Base-by-base conservation (phyloP, 495 filamentous ascomycete genomes). In the Penicillium ochrochloron region DNA sequence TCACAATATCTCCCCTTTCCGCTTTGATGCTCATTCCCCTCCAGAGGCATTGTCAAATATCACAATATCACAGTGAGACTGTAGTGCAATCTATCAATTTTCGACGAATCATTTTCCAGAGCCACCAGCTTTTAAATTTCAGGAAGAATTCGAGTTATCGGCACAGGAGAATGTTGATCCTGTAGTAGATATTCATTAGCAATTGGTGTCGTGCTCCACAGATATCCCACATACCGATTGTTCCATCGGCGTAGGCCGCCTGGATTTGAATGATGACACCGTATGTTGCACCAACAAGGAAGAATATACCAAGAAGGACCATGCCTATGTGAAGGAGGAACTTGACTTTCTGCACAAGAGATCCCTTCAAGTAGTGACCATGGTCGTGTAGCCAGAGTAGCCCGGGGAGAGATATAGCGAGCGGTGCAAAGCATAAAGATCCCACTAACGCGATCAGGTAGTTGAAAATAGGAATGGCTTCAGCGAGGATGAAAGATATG, bases 381-480 rank as follows among this genome's bases (percentile, higher is more conserved):
- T 81, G 71, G 61, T 81, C 76, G 64, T 80, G 68, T n/a, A 82
- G 57, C 81, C 79, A 83, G 31, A 82, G 65, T 50, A 69, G 73
- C 0, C 76, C 78, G 7, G 80, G 80, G 41, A 82, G 21, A 6
- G 46, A 50, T 27, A 50, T 50, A n/a, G 46, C 46, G 12, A 50
- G 46, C 14, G 75, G 68, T 27, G 76, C 73, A 65, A 76, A 77
- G 39, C 65, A 69, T 25, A 76, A 17, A 6, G 69, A 66, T 21
- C 73, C 72, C 2, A 80, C 75, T 52, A 84, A 48, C 2, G 73
- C 78, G 41, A 91, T 71, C 52, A 91, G 65, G 44, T 86, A 82
- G 64, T 82, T 85, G 75, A 91, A 91, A 71, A 88, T 83, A 5
- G 89, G 90, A 25, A 91, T 86, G 12, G 85, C 83, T 65, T 86